Conservation (phyloP, 1,284 basidiomycete species). For the Pseudozyma sp. region DNA sequence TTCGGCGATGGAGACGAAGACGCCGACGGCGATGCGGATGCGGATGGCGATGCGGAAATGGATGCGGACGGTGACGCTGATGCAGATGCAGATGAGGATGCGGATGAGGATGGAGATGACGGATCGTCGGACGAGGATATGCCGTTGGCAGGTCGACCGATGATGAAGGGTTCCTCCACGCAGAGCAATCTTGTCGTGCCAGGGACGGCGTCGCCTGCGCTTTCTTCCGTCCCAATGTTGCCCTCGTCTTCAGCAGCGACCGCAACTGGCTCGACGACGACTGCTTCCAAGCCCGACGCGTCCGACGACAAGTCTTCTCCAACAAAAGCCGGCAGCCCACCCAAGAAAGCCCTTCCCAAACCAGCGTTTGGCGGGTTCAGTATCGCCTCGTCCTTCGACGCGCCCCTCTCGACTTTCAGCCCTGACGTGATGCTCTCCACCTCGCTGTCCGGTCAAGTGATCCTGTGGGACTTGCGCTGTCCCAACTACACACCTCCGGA, state of each 20-base stretch:
- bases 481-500: constrained; percentile 71
- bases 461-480: constrained; percentile 88
- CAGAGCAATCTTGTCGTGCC: constrained; percentile 16
- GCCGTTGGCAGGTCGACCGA: constrained; percentile 42
- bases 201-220: constrained; percentile 19
- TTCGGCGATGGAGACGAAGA: constrained; percentile 42
- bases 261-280: not conserved
- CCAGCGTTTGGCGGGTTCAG: constrained; percentile 61
- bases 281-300: not conserved
- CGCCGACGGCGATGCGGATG: constrained; percentile 57
- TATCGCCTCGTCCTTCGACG: constrained; percentile 59
- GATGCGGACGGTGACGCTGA: constrained; percentile 50
- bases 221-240: constrained; percentile 12
- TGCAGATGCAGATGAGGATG: constrained; percentile 47
- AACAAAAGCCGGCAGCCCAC: constrained; percentile 9
- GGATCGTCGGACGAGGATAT: constrained; percentile 60
- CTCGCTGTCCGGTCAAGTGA: constrained; percentile 90
- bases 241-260: constrained; percentile 5
- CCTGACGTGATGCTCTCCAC: constrained; percentile 87
- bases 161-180: constrained; percentile 30
- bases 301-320: constrained; percentile 5
- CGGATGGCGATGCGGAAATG: constrained; percentile 48
- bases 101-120: constrained; percentile 57
- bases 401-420: constrained; percentile 73
- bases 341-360: constrained; percentile 53